Evolutionary conservation across 225 moss, liverwort and hornwort genomes (phyloP).

Genomic region (Bryoerythrophyllum caledonicum): DNA sequence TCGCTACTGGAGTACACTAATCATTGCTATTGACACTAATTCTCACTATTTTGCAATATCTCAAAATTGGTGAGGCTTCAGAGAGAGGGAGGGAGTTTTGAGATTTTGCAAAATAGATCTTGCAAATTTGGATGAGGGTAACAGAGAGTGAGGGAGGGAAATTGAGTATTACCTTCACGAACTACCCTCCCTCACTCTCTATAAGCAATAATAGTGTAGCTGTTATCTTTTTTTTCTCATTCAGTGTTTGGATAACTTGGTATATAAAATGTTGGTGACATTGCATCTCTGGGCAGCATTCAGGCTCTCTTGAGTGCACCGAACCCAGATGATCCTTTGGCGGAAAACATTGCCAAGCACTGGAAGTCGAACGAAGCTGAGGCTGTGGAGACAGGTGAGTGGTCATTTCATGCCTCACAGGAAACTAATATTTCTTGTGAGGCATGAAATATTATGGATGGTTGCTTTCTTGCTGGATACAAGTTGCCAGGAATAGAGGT

Average conservation of each 20-base stretch:
- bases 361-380: conserved; percentile 77
- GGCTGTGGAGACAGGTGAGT: conserved; percentile 73
- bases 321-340: conserved; percentile 82
- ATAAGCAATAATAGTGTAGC: no score
- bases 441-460: neutral
- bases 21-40: no score
- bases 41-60: no score
- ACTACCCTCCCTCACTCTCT: no score
- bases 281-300: conserved; percentile 46
- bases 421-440: no score
- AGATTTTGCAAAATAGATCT: no score
- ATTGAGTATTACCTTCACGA: no score
- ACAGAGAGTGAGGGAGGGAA: no score
- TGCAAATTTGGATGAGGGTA: no score
- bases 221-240: no score
- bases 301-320: conserved; percentile 83
- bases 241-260: neutral
- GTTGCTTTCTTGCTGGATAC: neutral
- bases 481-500: neutral
- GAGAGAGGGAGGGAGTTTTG: no score
- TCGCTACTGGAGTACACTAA: neutral
- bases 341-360: conserved; percentile 82
- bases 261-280: neutral
- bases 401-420: neutral
- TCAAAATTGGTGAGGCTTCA: no score